Percentiles rank a stretch among this genome's conserved stretches.
These are phyloP conservation scores for Exobasidium cylindrosporum DNA, from an alignment of 1,284 basidiomycete species.

Conservation along the genomic window DNA sequence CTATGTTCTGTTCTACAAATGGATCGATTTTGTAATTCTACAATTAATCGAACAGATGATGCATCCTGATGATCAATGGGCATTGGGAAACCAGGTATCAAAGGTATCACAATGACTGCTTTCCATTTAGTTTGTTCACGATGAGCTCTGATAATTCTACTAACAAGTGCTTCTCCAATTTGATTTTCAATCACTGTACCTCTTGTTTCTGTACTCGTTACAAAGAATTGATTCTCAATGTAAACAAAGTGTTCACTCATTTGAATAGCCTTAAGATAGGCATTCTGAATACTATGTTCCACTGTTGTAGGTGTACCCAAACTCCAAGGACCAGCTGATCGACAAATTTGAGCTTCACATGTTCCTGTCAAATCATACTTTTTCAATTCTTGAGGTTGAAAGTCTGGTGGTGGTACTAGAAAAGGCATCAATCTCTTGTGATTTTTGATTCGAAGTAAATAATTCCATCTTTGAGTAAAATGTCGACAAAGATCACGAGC, in stretches of 20 bases:
- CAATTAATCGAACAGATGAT: slow-evolving; percentile 67
- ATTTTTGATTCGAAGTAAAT: slow-evolving; percentile 60
- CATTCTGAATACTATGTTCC: slow-evolving; percentile 92
- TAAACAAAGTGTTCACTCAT: slow-evolving; percentile 72
- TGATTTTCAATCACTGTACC: slow-evolving; percentile 85
- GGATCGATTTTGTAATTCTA: slow-evolving; percentile 67
- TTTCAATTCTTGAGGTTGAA: slow-evolving; percentile 74
- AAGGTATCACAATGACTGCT: slow-evolving; percentile 87
- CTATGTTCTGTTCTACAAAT: slow-evolving; percentile 86
- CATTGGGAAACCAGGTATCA: slow-evolving; percentile 90
- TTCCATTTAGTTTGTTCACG: slow-evolving; percentile 79
- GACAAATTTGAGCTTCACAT: slow-evolving; percentile 94
- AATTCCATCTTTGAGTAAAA: slow-evolving; percentile 78
- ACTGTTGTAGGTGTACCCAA: slow-evolving; percentile 80
- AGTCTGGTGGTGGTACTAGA: slow-evolving; percentile 88
- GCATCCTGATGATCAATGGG: slow-evolving; percentile 90
- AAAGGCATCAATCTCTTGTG: slow-evolving; percentile 90
- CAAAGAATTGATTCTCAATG: slow-evolving; percentile 95
- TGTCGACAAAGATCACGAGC: slow-evolving; percentile 91
- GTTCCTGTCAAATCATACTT: slow-evolving; percentile 85
- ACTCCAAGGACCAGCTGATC: slow-evolving; percentile 93
- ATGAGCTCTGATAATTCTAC: slow-evolving; percentile 85
- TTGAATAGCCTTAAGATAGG: slow-evolving; percentile 86
- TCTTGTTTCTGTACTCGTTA: slow-evolving; percentile 85
- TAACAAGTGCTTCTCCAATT: slow-evolving; percentile 90